Percentiles rank a stretch among this genome's conserved stretches.
phyloP scores from a whole-genome alignment of 164 flowering plant species.

The Magnolia sinica region DNA sequence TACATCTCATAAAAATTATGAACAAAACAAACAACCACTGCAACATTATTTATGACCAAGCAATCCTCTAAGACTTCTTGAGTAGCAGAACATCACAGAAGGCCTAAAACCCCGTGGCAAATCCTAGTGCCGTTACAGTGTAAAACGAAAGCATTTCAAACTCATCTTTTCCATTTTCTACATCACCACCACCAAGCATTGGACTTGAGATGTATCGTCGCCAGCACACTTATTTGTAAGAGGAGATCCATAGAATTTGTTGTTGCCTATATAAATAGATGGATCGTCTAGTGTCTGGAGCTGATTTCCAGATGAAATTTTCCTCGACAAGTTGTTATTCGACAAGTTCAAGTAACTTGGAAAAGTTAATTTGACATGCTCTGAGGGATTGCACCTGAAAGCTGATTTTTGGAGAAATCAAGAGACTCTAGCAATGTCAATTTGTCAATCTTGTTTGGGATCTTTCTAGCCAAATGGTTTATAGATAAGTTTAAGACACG shows the following conservation, averaged over 20 bases:
- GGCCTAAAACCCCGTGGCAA: slow-evolving; percentile 29
- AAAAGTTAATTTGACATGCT: neutral
- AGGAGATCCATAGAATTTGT: slow-evolving; percentile 40
- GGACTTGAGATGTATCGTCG: neutral
- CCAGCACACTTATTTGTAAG: slow-evolving; percentile 16
- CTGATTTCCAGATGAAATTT: slow-evolving; percentile 1
- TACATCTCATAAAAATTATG: no score
- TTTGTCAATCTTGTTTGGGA: neutral
- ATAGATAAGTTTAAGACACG: neutral
- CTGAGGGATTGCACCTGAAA: slow-evolving; percentile 3
- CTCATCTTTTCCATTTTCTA: neutral
- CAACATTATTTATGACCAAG: slow-evolving; percentile 1
- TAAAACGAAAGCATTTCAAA: slow-evolving; percentile 33
- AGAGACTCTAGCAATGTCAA: neutral
- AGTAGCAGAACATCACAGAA: slow-evolving; percentile 20
- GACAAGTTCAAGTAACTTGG: slow-evolving; percentile 2
- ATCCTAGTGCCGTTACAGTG: slow-evolving; percentile 41
- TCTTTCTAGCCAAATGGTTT: slow-evolving; percentile 26
- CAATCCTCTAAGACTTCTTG: slow-evolving; percentile 32
- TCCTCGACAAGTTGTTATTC: slow-evolving; percentile 3
- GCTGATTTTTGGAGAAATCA: slow-evolving; percentile 3
- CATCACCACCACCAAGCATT: neutral
- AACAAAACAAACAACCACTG: no score
- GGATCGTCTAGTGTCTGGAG: slow-evolving; percentile 22
- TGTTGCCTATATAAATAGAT: slow-evolving; percentile 30